Evolutionary conservation across 176 grass and related monocot genomes (phyloP), one percentile per base, ranked within the genome.

Genomic region (Avena sativa): DNA sequence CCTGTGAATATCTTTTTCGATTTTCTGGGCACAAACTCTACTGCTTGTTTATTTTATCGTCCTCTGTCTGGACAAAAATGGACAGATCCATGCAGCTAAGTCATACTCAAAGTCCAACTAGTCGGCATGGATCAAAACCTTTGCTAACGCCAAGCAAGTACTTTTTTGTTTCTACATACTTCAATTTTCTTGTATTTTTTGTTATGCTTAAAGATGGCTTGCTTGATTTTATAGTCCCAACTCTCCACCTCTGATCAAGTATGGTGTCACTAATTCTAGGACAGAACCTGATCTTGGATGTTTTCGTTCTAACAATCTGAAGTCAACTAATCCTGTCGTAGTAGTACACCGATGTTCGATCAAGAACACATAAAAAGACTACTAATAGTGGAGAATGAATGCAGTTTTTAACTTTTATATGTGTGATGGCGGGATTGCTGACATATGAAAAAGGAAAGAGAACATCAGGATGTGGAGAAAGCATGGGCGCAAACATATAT

Each of bases 401-500:
- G 19, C 28, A 44, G 21, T 53, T 10, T 86, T 71, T 83, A 59
- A 28, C 44, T 43, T 4, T 66, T 86, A 6, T 78, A 46, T 44
- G 53, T 52, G 21, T 52, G 55, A 71, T 71, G n/a, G 23, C 32
- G 73, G 36, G 80, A 73, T 79, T 58, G 49, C 48, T 26, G 51
- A 61, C 61, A 83, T 25, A 71, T 3, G 3, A 65, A 84, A 40
- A 36, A 19, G 3, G 68, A 49, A 79, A 36, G n/a, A 55, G 70
- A 87, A 90, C 84, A 91, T 74, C 13, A 78, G 53, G 67, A 63
- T 62, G 38, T 78, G 82, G 76, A 81, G 81, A 47, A 64, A 71
- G 78, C 82, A 84, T 84, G 80, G 80, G 74, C 74, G 65, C 74
- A 73, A 72, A 70, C 61, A 25, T 81, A 78, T 82, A 63, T 64